Conservation (phyloP, 768 basidiomycete species). For the Lactarius sanguifluus region DNA sequence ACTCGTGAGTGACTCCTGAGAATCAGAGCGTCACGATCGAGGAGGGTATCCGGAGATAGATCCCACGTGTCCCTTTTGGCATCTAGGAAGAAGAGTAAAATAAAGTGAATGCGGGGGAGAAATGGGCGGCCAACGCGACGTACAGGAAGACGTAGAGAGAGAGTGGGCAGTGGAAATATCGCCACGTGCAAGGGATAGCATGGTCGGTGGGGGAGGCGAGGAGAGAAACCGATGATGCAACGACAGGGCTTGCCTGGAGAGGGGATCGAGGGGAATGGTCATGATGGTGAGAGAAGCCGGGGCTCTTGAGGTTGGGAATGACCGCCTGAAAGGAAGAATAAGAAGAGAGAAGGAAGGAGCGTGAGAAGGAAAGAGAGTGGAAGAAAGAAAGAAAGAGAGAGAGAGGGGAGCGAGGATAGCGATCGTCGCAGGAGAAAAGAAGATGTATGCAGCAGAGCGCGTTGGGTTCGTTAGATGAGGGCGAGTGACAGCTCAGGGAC, state of each 20-base stretch:
- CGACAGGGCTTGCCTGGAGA: background rate
- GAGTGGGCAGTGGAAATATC: background rate
- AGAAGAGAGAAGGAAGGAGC: background rate
- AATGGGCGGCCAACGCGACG: background rate
- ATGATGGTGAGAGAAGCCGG: background rate
- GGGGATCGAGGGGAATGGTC: constrained; percentile 2
- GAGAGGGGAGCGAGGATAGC: background rate
- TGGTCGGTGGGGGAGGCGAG: background rate
- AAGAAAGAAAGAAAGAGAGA: background rate
- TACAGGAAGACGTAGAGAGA: background rate
- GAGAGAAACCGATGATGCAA: background rate
- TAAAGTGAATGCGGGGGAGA: background rate
- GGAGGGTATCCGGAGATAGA: background rate
- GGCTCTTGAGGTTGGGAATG: background rate
- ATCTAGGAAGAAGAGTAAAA: background rate
- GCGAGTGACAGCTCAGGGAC: constrained; percentile 17
- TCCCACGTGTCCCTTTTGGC: background rate
- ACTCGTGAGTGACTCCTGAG: constrained; percentile 17
- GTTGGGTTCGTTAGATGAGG: background rate
- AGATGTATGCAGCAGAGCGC: background rate
- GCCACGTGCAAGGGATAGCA: background rate
- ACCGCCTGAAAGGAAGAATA: background rate
- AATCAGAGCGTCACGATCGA: constrained; percentile 21
- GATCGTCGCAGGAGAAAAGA: constrained; percentile 2
- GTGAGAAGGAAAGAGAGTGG: background rate